Percentiles rank a stretch among this genome's conserved stretches.
phyloP scores from a whole-genome alignment of 495 filamentous ascomycete genomes.

The Xylaria flabelliformis region DNA sequence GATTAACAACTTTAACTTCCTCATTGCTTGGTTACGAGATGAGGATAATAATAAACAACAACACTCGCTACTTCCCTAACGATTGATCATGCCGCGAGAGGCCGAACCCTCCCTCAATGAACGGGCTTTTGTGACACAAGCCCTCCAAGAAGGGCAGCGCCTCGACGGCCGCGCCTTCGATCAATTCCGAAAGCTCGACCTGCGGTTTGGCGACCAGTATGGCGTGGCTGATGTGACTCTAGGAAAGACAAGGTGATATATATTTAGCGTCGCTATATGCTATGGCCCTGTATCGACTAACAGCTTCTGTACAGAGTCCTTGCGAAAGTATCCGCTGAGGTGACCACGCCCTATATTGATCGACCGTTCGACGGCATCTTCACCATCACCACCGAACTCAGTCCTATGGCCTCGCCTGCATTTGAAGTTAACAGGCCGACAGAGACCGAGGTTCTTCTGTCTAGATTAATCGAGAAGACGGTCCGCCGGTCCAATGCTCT shows the following conservation, averaged over 20 bases:
- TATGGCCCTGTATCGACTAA: conserved; percentile 8
- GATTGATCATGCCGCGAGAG: conserved; percentile 81
- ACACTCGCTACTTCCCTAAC: conserved; percentile 21
- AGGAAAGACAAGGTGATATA: conserved; percentile 82
- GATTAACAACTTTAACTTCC: conserved; percentile 18
- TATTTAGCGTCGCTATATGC: background rate
- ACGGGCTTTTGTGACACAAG: conserved; percentile 75
- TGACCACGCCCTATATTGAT: conserved; percentile 82
- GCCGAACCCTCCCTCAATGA: conserved; percentile 80
- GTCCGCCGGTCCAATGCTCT: conserved; percentile 89
- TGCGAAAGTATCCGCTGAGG: conserved; percentile 84
- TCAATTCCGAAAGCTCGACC: conserved; percentile 73
- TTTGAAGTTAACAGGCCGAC: conserved; percentile 86
- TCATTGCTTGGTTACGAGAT: conserved; percentile 28
- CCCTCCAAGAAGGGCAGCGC: conserved; percentile 75
- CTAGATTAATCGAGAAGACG: conserved; percentile 88
- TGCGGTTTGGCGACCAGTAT: conserved; percentile 88
- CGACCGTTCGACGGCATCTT: conserved; percentile 95
- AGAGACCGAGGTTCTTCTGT: conserved; percentile 81
- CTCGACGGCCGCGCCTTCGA: conserved; percentile 84
- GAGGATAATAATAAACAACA: conserved; percentile 25
- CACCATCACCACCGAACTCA: conserved; percentile 86
- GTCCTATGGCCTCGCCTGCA: conserved; percentile 88
- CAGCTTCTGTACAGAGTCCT: conserved; percentile 65
- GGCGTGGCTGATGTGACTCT: conserved; percentile 87